Evolutionary conservation across 2,329 filamentous ascomycete species (phyloP).

Genomic region (Fusarium sp.): DNA sequence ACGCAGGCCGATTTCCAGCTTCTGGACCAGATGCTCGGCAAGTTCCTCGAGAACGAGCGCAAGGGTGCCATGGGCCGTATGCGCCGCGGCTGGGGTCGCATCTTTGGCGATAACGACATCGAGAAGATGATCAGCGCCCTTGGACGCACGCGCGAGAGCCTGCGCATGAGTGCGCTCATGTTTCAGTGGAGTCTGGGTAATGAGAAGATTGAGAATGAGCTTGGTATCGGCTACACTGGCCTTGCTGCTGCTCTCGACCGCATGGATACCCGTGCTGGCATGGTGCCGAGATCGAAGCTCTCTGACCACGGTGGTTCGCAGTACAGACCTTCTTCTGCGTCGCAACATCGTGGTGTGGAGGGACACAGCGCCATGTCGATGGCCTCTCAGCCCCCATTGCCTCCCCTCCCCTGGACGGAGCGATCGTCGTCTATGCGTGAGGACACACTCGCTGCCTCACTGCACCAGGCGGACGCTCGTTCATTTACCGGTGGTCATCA

Average conservation of each 20-base stretch:
- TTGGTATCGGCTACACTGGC: conserved; percentile 73
- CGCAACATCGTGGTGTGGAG: conserved; percentile 36
- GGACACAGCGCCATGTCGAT: conserved; percentile 11
- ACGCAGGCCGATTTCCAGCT: conserved; percentile 69
- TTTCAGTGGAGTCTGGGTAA: conserved; percentile 72
- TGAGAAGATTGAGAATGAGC: conserved; percentile 65
- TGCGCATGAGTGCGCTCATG: conserved; percentile 70
- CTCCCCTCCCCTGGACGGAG: conserved; percentile 41
- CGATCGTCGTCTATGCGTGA: conserved; percentile 30
- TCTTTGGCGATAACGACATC: conserved; percentile 70
- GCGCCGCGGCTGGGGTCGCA: conserved; percentile 69
- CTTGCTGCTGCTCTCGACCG: conserved; percentile 70
- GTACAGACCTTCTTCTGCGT: conserved; percentile 39
- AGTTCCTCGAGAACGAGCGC: conserved; percentile 69
- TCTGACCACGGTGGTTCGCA: conserved; percentile 29
- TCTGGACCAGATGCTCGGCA: conserved; percentile 69
- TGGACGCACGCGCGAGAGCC: conserved; percentile 65
- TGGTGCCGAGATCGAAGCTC: conserved; percentile 28
- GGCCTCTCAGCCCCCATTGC: conserved; percentile 34
- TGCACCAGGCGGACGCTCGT: conserved; percentile 19
- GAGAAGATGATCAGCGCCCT: conserved; percentile 67
- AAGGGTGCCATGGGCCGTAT: conserved; percentile 68
- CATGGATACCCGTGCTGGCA: conserved; percentile 41
- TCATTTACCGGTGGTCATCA: conserved; percentile 12
- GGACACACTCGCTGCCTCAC: conserved; percentile 6